phyloP scores from a whole-genome alignment of 2,329 filamentous ascomycete species.

The Apiospora malaysiana region DNA sequence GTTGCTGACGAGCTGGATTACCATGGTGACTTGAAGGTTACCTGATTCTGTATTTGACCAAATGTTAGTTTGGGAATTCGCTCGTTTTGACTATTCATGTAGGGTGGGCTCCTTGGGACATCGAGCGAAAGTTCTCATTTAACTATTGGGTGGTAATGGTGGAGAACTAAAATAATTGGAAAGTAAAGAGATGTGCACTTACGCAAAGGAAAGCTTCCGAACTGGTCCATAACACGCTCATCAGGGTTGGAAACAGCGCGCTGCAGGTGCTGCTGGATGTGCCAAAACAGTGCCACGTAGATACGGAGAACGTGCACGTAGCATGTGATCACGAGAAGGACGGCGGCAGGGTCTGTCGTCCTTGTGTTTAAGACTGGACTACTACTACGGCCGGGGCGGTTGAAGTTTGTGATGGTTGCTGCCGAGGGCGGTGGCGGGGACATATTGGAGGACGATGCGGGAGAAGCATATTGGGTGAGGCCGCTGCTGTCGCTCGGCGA shows the following conservation, averaged over 20 bases:
- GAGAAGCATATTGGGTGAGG: background rate
- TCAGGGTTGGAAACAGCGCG: background rate
- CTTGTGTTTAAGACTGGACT: too few relatives aligned
- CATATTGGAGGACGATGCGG: background rate
- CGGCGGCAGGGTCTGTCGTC: background rate
- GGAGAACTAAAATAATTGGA: too few relatives aligned
- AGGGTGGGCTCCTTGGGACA: too few relatives aligned
- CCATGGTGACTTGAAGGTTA: slow-evolving; percentile 17
- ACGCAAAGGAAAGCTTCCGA: background rate
- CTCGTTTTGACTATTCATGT: too few relatives aligned
- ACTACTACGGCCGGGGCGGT: background rate
- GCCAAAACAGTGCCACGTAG: slow-evolving; percentile 10
- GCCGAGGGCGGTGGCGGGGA: background rate
- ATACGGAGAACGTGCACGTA: background rate
- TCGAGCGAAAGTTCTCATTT: too few relatives aligned
- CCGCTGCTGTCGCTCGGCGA: background rate
- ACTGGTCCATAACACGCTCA: background rate
- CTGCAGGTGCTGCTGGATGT: background rate
- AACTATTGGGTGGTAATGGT: too few relatives aligned
- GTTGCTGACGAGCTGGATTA: slow-evolving; percentile 8
- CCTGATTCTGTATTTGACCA: background rate
- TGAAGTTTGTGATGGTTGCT: too few relatives aligned
- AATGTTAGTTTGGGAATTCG: background rate
- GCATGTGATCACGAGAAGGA: background rate
- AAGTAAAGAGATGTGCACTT: background rate